Evolutionary conservation across 2,329 filamentous ascomycete species (phyloP).

Genomic region (Teratosphaeriaceae sp.): DNA sequence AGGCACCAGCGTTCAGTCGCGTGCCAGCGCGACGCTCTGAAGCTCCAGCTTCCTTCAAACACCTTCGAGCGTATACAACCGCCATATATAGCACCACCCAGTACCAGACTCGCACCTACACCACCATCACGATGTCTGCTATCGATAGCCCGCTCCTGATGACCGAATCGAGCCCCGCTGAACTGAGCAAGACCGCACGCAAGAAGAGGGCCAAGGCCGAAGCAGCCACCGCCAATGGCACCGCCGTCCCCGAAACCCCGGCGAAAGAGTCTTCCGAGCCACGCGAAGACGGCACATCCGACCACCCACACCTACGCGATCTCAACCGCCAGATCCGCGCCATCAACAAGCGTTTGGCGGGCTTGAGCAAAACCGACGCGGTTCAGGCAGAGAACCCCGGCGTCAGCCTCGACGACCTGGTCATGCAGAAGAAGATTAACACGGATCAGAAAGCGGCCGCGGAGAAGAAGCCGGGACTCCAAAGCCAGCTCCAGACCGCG

Average conservation of each 20-base stretch:
- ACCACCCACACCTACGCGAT: conserved; percentile 79
- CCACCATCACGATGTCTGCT: conserved; percentile 53
- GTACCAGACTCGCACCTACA: no score
- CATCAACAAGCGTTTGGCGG: conserved; percentile 84
- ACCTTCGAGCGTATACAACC: no score
- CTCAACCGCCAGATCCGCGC: conserved; percentile 92
- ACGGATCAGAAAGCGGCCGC: conserved; percentile 70
- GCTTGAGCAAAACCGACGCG: conserved; percentile 64
- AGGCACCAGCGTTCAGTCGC: no score
- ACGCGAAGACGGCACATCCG: conserved; percentile 50
- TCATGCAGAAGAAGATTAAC: conserved; percentile 68
- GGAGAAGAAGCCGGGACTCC: conserved; percentile 67
- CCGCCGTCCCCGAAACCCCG: conserved; percentile 16
- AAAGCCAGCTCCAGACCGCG: conserved; percentile 59
- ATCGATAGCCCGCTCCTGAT: conserved; percentile 57
- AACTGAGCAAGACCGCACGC: conserved; percentile 43
- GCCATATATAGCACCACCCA: no score
- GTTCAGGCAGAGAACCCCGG: conserved; percentile 63
- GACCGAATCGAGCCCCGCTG: no score
- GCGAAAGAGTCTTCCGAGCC: conserved; percentile 19
- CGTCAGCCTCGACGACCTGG: conserved; percentile 67
- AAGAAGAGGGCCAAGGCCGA: conserved; percentile 48
- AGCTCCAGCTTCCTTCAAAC: no score
- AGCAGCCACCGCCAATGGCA: conserved; percentile 24
- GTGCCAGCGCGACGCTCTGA: no score